Percentiles rank a stretch among this genome's conserved stretches.
These are phyloP conservation scores for Emericellopsis atlantica DNA, from an alignment of 2,329 filamentous ascomycete species.

Conservation along the genomic window DNA sequence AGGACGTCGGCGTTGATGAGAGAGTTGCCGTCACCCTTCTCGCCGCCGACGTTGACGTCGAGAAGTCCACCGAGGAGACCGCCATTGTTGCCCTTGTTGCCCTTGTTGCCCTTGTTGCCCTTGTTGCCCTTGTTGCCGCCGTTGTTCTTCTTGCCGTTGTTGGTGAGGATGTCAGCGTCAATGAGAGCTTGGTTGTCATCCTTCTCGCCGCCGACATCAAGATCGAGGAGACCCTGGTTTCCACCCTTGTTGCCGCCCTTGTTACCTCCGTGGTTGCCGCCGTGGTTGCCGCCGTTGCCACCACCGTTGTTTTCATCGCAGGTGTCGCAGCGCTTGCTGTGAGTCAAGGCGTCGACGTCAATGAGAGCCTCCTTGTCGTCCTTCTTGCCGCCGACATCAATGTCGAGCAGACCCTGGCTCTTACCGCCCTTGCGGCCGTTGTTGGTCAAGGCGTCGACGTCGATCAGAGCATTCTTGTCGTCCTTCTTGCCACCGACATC, in stretches of 20 bases:
- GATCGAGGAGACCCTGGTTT: conserved; percentile 3
- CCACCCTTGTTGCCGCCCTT: not conserved
- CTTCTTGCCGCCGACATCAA: conserved; percentile 6
- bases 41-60: conserved; percentile 6
- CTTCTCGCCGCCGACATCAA: conserved; percentile 6
- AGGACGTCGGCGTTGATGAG: conserved; percentile 5
- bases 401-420: conserved; percentile 3
- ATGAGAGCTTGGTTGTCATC: conserved; percentile 5
- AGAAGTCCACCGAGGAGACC: conserved; percentile 1
- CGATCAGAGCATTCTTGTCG: conserved; percentile 4
- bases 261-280: not conserved
- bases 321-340: not conserved
- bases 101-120: not conserved
- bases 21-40: conserved; percentile 4
- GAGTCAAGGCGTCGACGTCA: conserved; percentile 5
- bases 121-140: not conserved
- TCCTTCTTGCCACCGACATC: conserved; percentile 7
- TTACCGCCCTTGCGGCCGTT: not conserved
- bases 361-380: conserved; percentile 5
- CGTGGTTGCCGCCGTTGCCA: not conserved
- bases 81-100: not conserved
- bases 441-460: too few relatives aligned
- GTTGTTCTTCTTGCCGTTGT: not conserved
- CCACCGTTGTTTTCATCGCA: not conserved
- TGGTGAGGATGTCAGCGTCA: conserved; percentile 5